Percentiles rank a stretch among this genome's conserved stretches.
Evolutionary conservation across 768 basidiomycete genomes (phyloP).

Genomic region (Saitozyma podzolica): DNA sequence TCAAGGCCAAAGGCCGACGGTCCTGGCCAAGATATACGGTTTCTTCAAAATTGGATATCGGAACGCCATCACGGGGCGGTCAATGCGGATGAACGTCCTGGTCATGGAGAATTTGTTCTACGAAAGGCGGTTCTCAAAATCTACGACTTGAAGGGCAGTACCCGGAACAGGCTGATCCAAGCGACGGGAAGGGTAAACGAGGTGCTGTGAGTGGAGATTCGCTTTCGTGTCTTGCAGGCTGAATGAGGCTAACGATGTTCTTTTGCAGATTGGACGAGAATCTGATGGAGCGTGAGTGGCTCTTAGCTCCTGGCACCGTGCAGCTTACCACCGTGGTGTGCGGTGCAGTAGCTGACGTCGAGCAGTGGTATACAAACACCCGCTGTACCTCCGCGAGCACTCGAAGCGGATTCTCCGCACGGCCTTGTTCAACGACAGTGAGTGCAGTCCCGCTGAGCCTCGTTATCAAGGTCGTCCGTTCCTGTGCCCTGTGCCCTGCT

Average conservation of each 20-base stretch:
- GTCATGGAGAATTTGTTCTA: constrained; percentile 95
- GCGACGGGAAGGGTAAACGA: constrained; percentile 88
- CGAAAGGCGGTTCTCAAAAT: constrained; percentile 88
- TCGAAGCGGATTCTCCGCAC: constrained; percentile 88
- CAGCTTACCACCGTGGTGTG: not conserved
- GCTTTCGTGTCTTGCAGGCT: not conserved
- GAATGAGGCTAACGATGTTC: not conserved
- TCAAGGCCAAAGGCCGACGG: constrained; percentile 79
- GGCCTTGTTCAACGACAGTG: constrained; percentile 84
- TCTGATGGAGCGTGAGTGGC: constrained; percentile 76
- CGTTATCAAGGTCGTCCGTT: too few species aligned
- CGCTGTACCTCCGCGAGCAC: constrained; percentile 94
- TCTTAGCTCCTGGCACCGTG: too few species aligned
- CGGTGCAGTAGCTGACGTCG: constrained; percentile 17
- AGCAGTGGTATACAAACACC: constrained; percentile 76
- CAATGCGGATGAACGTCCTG: constrained; percentile 88
- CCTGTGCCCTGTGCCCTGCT: not conserved
- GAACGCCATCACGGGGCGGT: constrained; percentile 76
- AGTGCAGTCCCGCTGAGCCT: constrained; percentile 4
- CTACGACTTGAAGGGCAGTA: constrained; percentile 96
- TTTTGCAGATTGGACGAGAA: constrained; percentile 75
- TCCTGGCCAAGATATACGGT: constrained; percentile 94
- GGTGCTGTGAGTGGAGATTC: constrained; percentile 60
- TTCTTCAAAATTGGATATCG: constrained; percentile 92
- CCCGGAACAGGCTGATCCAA: constrained; percentile 86